Evolutionary conservation across 495 filamentous ascomycete species (phyloP).

Genomic region (Penicillium goetzii): DNA sequence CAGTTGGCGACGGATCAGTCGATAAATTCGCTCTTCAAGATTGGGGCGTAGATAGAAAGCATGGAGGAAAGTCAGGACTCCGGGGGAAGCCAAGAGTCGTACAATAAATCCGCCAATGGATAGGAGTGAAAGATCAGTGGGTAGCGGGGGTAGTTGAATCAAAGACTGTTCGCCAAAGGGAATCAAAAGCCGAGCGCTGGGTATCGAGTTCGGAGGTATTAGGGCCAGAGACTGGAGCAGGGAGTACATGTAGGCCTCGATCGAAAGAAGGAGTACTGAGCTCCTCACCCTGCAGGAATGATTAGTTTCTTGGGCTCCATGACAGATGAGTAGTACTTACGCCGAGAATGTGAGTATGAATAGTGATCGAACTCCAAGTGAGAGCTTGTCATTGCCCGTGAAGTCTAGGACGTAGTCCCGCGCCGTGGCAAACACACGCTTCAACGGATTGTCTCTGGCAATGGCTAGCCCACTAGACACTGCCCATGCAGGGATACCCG

Average conservation of each 20-base stretch:
- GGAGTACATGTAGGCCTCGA: conserved; percentile 54
- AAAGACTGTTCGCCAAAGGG: conserved; percentile 43
- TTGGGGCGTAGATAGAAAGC: conserved; percentile 44
- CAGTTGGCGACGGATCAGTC: conserved; percentile 47
- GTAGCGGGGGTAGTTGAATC: conserved; percentile 39
- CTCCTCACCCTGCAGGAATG: conserved; percentile 36
- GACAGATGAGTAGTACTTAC: conserved; percentile 28
- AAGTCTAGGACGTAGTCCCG: conserved; percentile 34
- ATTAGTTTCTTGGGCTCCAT: conserved; percentile 22
- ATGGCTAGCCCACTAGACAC: conserved; percentile 46
- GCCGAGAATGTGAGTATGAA: conserved; percentile 40
- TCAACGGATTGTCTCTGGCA: conserved; percentile 45
- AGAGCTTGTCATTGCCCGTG: conserved; percentile 29
- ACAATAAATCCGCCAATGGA: conserved; percentile 34
- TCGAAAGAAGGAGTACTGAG: conserved; percentile 43
- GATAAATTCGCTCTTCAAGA: conserved; percentile 49
- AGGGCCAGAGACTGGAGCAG: conserved; percentile 53
- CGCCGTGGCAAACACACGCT: conserved; percentile 37
- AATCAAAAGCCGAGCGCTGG: conserved; percentile 35
- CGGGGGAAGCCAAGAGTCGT: conserved; percentile 39
- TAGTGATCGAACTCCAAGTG: conserved; percentile 33
- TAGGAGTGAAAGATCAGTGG: conserved; percentile 34
- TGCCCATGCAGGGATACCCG: conserved; percentile 51
- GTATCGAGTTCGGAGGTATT: conserved; percentile 40
- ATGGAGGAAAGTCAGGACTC: conserved; percentile 41